phyloP scores from a whole-genome alignment of 2,329 filamentous ascomycete genomes.

The Trichophyton benhamiae region DNA sequence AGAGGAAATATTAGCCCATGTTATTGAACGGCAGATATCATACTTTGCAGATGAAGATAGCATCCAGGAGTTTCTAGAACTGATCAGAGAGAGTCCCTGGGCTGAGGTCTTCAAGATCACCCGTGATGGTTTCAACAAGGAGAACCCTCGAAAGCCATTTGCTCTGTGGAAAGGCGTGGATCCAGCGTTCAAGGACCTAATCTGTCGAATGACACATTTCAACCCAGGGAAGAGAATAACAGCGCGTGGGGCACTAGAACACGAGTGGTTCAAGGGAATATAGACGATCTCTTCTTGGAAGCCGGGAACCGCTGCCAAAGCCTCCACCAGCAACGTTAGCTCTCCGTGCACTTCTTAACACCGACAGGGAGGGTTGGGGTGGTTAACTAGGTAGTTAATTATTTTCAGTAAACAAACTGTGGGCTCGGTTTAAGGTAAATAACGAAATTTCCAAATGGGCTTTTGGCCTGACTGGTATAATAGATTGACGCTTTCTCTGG shows the following conservation, averaged over 20 bases:
- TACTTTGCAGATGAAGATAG: conserved; percentile 36
- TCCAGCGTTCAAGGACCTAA: conserved; percentile 21
- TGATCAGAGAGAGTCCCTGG: conserved; percentile 25
- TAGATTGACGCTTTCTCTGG: no score
- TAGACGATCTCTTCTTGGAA: background rate
- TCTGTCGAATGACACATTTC: conserved; percentile 22
- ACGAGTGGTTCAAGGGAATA: conserved; percentile 19
- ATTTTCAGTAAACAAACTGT: no score
- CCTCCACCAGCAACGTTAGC: background rate
- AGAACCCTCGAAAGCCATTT: conserved; percentile 35
- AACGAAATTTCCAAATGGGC: no score
- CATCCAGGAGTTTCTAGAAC: conserved; percentile 25
- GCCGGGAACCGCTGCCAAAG: background rate
- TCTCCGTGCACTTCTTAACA: background rate
- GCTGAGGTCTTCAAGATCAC: conserved; percentile 27
- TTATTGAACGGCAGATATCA: conserved; percentile 37
- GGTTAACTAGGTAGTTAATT: no score
- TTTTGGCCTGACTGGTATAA: no score
- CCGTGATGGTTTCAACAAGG: conserved; percentile 29
- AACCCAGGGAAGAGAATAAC: conserved; percentile 21
- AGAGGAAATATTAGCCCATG: conserved; percentile 26
- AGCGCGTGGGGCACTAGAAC: conserved; percentile 20
- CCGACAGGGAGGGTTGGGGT: background rate
- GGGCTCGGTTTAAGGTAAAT: no score
- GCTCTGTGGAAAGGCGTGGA: conserved; percentile 28